phyloP scores from a whole-genome alignment of 1,284 basidiomycete genomes.

The Papiliotrema nemorosa region DNA sequence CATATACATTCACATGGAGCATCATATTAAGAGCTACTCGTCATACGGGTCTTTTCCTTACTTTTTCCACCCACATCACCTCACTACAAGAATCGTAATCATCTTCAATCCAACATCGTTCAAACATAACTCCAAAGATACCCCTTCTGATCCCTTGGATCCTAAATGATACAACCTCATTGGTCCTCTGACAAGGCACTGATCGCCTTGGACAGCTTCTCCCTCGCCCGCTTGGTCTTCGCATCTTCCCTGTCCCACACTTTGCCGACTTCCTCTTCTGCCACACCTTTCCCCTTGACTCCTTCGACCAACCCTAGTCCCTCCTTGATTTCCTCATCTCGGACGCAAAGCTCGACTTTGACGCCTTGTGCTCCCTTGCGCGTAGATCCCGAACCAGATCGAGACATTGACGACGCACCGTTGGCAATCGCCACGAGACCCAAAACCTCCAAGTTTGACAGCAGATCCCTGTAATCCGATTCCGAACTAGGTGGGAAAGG shows the following conservation, averaged over 20 bases:
- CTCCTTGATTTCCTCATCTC: constrained; percentile 36
- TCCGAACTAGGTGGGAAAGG: constrained; percentile 46
- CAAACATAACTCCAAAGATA: too few species aligned
- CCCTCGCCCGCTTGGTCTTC: constrained; percentile 14
- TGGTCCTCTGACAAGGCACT: not conserved
- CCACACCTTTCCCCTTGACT: constrained; percentile 16
- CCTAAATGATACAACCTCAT: too few species aligned
- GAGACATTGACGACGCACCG: constrained; percentile 14
- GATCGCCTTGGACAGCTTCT: not conserved
- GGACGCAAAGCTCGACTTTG: constrained; percentile 34
- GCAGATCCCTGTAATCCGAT: constrained; percentile 46
- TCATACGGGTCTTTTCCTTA: too few species aligned
- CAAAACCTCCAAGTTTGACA: constrained; percentile 46
- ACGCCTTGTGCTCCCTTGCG: constrained; percentile 10
- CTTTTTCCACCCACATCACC: too few species aligned
- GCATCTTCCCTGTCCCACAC: constrained; percentile 34
- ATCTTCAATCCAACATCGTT: too few species aligned
- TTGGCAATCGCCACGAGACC: constrained; percentile 30
- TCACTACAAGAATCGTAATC: too few species aligned
- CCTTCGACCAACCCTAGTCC: constrained; percentile 22
- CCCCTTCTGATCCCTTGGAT: not conserved
- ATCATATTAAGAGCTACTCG: too few species aligned
- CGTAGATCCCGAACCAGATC: constrained; percentile 6
- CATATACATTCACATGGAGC: too few species aligned
- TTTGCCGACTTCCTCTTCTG: constrained; percentile 33